Evolutionary conservation across 2,329 filamentous ascomycete species (phyloP).

Genomic region (Phymatotrichopsis omnivora): DNA sequence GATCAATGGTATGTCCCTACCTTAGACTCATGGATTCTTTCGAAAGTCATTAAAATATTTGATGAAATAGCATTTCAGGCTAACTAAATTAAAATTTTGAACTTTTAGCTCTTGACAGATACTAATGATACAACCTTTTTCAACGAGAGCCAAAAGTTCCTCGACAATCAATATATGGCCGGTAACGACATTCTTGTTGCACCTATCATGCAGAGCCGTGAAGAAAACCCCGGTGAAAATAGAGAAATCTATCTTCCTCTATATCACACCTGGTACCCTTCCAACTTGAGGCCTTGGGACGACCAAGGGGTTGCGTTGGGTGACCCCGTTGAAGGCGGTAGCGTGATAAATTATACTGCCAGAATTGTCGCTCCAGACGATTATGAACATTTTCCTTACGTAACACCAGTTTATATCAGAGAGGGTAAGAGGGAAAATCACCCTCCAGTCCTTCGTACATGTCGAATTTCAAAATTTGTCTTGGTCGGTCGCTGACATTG

Average conservation of each 20-base stretch:
- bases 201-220: constrained; percentile 29
- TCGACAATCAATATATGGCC: constrained; percentile 34
- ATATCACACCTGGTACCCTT: constrained; percentile 33
- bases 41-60: constrained; percentile 25
- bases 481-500: neutral
- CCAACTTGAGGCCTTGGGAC: constrained; percentile 34
- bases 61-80: constrained; percentile 27
- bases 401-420: constrained; percentile 35
- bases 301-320: constrained; percentile 21
- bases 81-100: neutral
- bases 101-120: constrained; percentile 29
- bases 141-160: constrained; percentile 24
- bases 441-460: neutral
- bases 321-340: constrained; percentile 30
- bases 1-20: constrained; percentile 35
- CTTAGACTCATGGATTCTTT: no score
- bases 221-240: constrained; percentile 5
- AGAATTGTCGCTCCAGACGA: constrained; percentile 30
- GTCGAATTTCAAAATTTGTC: neutral
- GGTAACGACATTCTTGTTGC: constrained; percentile 34
- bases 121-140: constrained; percentile 14
- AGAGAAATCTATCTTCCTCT: constrained; percentile 35
- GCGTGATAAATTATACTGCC: constrained; percentile 32
- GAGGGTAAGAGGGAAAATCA: constrained; percentile 30
- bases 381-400: constrained; percentile 31